Evolutionary conservation across 441 rosid species (phyloP), one percentile per base, ranked within the genome.

Genomic region (Pelargonium citronellum): DNA sequence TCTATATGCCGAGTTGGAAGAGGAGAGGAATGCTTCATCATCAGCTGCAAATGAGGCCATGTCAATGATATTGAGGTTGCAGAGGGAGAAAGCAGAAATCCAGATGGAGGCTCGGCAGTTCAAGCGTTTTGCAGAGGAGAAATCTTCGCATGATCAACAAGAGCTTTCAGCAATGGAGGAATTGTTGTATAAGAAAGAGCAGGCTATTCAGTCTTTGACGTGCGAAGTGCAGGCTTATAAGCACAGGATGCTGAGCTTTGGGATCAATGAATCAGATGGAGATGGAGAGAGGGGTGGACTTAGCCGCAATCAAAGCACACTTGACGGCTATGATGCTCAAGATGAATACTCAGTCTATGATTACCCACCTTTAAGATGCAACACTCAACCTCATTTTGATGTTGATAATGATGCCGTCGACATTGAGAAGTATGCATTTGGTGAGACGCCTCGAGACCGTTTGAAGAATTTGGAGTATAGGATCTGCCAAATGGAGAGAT

Each of bases 41-140:
- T 79, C 97, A 1, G 98, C 99, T 71, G 97, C 97, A 5, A 95
- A 79, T 70, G 99, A 95, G 83, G 96, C 99, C 0, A 89, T 95
- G 99, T 90, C 96, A 0, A 95, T 95, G 99, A 95, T 95, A 71
- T 61, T 95, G 82, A 91, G 89, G 81, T 80, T 95, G 87, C 97
- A 95, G 83, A 87, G 96, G 76, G 99, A 95, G 75, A 95, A 95
- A 79, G 99, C 99, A 0, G 99, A 92, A 75, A 77, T 87, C 57
- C 91, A 89, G 73, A 95, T 91, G 99, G 98, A 95, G 71, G 76
- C 91, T 12, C 79, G 95, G 67, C 99, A 95, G 76, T 95, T 95
- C 67, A 95, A 95, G 81, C 91, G 91, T 0, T 90, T 88, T 71
- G 87, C 87, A 0, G 98, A 95, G 86, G 99, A 92, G 88, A 95